These are phyloP conservation scores for Metschnikowia rubicola DNA, from an alignment of 805 yeast genomes.

Conservation along the genomic window DNA sequence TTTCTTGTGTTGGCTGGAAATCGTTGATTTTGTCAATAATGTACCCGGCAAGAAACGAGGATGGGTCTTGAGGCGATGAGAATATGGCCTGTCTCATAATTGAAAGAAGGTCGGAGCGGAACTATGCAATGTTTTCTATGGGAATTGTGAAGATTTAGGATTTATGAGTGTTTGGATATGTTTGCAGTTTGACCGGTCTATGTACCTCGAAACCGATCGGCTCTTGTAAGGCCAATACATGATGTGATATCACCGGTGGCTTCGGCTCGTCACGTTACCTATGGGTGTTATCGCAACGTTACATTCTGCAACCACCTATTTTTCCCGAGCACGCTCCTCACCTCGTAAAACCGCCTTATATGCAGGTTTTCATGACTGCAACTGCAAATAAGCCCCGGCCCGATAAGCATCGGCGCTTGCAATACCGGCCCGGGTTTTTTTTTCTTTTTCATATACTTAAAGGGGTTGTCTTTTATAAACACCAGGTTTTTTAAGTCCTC, in stretches of 20 bases:
- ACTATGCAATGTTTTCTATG: too few species aligned
- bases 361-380: conserved; percentile 6
- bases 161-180: too few species aligned
- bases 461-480: too few species aligned
- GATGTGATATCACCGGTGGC: too few species aligned
- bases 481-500: too few species aligned
- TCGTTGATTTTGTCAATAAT: conserved; percentile 42
- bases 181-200: too few species aligned
- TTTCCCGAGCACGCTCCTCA: not conserved
- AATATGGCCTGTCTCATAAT: conserved; percentile 23
- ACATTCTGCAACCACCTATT: conserved; percentile 8
- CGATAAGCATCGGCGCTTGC: not conserved
- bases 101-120: too few species aligned
- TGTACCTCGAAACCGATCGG: not conserved
- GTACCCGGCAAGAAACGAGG: conserved; percentile 43
- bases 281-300: conserved; percentile 12
- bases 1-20: conserved; percentile 42
- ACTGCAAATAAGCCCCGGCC: conserved; percentile 8
- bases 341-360: not conserved
- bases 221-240: not conserved
- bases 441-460: too few species aligned
- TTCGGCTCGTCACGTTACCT: too few species aligned
- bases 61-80: conserved; percentile 38
- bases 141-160: not conserved
- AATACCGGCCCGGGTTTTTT: too few species aligned